Base-by-base conservation (phyloP, 768 basidiomycete genomes). In the Phanerochaete sordida region DNA sequence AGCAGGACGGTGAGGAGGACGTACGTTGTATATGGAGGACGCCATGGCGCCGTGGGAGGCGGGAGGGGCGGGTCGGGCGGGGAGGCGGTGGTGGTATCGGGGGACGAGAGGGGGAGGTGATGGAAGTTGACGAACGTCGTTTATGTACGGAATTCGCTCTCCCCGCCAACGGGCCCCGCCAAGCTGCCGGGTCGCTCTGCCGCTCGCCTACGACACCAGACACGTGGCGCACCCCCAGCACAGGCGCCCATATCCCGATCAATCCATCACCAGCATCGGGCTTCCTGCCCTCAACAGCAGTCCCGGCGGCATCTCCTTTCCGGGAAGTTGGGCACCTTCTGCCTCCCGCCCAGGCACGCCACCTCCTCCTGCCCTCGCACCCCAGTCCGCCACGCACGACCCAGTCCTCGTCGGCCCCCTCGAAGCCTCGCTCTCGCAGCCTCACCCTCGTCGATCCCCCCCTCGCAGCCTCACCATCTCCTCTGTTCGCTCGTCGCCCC, bases 1-100 rank as follows among this genome's bases (percentile, higher is more conserved):
- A 23, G 49, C 23, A 31, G 28, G 53, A 39, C n/a, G 27, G 26
- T 23, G 53, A 37, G 58, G 50, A 28, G 50, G 37, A 63, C 68
- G 50, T 37, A 69, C 70, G 63, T 69, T 69, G 68, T 71, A 71
- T 55, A 71, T 71, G 56, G 65, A 62, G 59, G 67, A 67, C 63
- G 68, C 64, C 66, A 68, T 70, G 60, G 53, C 37, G 53, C 24
- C 52, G 63, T 64, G 59, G 53, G 54, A 33, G 60, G 56, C 58
- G 61, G 53, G 45, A 62, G 57, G 58, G 59, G 62, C 62, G 33
- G 57, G 39, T 16, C 13, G 33, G 35, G 35, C 35, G 53, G 53
- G 53, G 31, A 54, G 53, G 35, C 39, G 39, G 39, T 43, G 39
- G 39, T 43, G 39, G 39, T 43, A 43, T 43, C 39, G 39, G 39